Evolutionary conservation across 306 rosid genomes (phyloP), one percentile per base, ranked within the genome.

Genomic region (Carpinus viminea): DNA sequence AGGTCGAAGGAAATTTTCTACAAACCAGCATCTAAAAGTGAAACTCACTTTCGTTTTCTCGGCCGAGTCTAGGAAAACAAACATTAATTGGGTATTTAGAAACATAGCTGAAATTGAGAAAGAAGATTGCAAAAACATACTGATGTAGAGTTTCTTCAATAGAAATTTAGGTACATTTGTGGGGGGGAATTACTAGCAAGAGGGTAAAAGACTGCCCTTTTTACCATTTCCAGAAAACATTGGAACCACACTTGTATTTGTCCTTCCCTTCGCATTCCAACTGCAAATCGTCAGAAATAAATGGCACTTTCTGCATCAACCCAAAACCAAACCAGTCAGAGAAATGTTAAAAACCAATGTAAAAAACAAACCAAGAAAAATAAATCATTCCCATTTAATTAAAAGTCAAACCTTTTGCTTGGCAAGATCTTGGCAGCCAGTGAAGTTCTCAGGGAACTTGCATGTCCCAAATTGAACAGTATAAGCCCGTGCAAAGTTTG

Each of bases 171-270:
- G 75, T 85, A 79, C 80, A 85, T 41, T 41, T 48, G 26, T 51
- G 53, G 11, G 62, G 3, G n/a, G 72, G 17, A 79, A 36, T 56
- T 11, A 53, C 46, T 9, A 31, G 5, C 18, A 26, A 46, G 60
- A 9, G 54, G 38, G 38, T 55, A 54, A 53, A 13, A 41, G 60
- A 56, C 41, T 65, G 57, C 47, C 31, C 13, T 68, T 69, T 79
- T 92, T 88, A 91, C 99, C 99, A 96, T 88, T 93, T 96, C 99
- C 99, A 96, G 90, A 96, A 96, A 71, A 96, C 99, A 83, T 96
- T 96, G 80, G 99, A 96, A 72, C 96, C 99, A 68, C 99, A 96
- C 87, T 96, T 96, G 97, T 59, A 96, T 73, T 96, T 96, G 84
- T 96, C 99, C 79, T 87, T 96, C 6, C 99, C 99, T 77, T 93